These are phyloP conservation scores for Orbilia brochopaga DNA, from an alignment of 2,329 filamentous ascomycete genomes.

Conservation along the genomic window DNA sequence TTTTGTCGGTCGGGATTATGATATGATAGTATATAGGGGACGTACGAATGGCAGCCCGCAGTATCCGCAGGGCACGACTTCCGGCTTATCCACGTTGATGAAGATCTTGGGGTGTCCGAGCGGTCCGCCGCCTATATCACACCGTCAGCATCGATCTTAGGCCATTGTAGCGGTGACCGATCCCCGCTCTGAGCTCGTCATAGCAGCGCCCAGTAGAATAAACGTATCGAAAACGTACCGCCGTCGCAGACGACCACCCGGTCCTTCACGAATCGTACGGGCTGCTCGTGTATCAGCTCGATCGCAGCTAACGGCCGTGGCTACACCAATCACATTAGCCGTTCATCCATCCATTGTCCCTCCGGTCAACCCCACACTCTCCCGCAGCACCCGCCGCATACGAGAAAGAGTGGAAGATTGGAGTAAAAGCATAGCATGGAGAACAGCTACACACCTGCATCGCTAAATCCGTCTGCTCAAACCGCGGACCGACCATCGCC, in stretches of 20 bases:
- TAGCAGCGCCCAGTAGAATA: too few relatives aligned
- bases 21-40: background rate
- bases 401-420: too few relatives aligned
- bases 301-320: conserved; percentile 89
- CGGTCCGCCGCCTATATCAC: conserved; percentile 70
- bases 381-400: conserved; percentile 12
- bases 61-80: conserved; percentile 89
- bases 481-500: conserved; percentile 92
- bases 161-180: background rate
- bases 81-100: conserved; percentile 97
- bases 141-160: background rate
- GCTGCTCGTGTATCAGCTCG: conserved; percentile 93
- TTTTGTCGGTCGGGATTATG: too few relatives aligned
- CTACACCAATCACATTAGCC: conserved; percentile 63
- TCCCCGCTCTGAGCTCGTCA: too few relatives aligned
- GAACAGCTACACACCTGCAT: conserved; percentile 71
- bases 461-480: conserved; percentile 95
- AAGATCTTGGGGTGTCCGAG: conserved; percentile 90
- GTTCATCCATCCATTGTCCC: background rate
- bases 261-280: conserved; percentile 87
- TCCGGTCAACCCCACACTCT: conserved; percentile 6
- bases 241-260: conserved; percentile 86
- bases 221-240: conserved; percentile 61
- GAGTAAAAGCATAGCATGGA: background rate
- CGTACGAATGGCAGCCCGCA: conserved; percentile 73